phyloP scores from a whole-genome alignment of 2,329 filamentous ascomycete species.

The Chrysoporthe austroafricana region DNA sequence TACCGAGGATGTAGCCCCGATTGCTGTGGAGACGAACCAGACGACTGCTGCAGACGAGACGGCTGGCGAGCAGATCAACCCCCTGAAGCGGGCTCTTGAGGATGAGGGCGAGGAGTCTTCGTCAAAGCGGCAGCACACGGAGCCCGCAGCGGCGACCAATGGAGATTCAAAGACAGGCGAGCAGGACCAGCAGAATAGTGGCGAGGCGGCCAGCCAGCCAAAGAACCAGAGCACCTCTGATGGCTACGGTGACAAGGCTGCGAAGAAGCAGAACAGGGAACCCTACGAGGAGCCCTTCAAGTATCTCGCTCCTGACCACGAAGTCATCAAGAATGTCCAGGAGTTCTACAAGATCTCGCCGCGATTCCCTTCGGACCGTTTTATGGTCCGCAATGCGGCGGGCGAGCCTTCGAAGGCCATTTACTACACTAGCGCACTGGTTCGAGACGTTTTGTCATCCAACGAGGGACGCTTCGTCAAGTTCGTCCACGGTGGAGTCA shows the following conservation, averaged over 20 bases:
- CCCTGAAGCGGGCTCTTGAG: conserved; percentile 29
- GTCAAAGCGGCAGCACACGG: conserved; percentile 28
- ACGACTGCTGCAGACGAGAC: neutral
- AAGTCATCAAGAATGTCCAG: conserved; percentile 77
- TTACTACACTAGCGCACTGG: conserved; percentile 89
- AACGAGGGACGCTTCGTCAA: conserved; percentile 93
- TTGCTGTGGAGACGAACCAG: conserved; percentile 30
- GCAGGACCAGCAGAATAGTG: conserved; percentile 15
- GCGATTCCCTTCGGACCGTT: conserved; percentile 86
- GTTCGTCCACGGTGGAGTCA: conserved; percentile 95
- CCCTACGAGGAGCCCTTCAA: conserved; percentile 92
- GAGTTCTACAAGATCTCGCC: conserved; percentile 83
- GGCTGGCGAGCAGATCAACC: conserved; percentile 3
- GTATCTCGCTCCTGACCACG: conserved; percentile 75
- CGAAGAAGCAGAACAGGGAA: conserved; percentile 49
- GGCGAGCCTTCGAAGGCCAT: conserved; percentile 91
- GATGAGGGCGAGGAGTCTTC: conserved; percentile 20
- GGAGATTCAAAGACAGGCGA: conserved; percentile 16
- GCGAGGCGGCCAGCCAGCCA: conserved; percentile 23
- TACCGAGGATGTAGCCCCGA: conserved; percentile 25
- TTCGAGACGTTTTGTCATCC: conserved; percentile 79
- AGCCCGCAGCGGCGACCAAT: conserved; percentile 22
- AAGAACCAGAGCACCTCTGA: conserved; percentile 33
- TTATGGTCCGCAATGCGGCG: conserved; percentile 92
- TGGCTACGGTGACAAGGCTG: conserved; percentile 35